phyloP scores from a whole-genome alignment of 2,329 filamentous ascomycete genomes.

The Pestalotiopsis sp. region DNA sequence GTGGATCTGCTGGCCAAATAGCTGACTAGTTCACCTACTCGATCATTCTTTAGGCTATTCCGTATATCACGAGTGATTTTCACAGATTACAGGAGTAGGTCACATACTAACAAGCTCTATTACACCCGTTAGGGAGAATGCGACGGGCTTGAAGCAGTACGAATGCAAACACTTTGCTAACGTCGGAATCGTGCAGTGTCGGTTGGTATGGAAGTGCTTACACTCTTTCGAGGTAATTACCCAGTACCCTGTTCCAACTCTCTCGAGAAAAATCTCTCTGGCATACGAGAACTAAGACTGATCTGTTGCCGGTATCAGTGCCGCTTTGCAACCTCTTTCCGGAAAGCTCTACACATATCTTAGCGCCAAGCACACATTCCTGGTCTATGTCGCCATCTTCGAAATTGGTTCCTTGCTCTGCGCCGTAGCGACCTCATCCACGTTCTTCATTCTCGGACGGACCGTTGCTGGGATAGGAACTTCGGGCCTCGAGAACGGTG shows the following conservation, averaged over 20 bases:
- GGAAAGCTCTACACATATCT: conserved; percentile 46
- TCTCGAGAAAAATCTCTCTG: background rate
- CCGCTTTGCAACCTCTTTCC: conserved; percentile 14
- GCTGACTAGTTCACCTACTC: background rate
- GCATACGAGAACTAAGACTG: background rate
- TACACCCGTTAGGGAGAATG: rapidly evolving
- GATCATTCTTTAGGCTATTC: background rate
- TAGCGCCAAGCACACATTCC: conserved; percentile 26
- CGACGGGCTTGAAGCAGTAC: background rate
- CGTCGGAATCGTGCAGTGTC: background rate
- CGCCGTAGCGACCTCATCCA: conserved; percentile 38
- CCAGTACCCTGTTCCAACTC: background rate
- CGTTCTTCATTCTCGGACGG: conserved; percentile 46
- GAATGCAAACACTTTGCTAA: background rate
- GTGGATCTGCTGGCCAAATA: background rate
- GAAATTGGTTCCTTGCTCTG: conserved; percentile 49
- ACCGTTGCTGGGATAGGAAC: conserved; percentile 45
- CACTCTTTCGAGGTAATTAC: background rate
- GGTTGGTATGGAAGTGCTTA: conserved; percentile 9
- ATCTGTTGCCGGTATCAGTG: background rate
- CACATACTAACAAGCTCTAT: background rate
- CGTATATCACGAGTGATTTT: conserved; percentile 8
- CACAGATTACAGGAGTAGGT: conserved; percentile 1
- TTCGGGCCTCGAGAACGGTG: conserved; percentile 42
- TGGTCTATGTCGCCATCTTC: conserved; percentile 37